Percentiles rank a stretch among this genome's conserved stretches.
phyloP scores from a whole-genome alignment of 1,284 basidiomycete genomes.

The Meira miltonrushii region DNA sequence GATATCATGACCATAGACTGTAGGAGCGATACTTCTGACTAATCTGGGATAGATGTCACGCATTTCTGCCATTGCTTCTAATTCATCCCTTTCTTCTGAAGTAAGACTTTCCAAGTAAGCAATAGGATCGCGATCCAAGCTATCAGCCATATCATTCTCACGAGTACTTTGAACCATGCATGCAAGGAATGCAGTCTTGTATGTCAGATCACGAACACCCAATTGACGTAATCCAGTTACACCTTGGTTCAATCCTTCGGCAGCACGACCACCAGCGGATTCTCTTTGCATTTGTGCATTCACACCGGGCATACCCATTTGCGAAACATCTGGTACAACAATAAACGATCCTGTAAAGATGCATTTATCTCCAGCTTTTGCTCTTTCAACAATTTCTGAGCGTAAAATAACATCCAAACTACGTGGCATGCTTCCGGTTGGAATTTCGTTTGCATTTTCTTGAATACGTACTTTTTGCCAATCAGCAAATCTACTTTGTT shows the following conservation, averaged over 20 bases:
- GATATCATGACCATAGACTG: conserved; percentile 93
- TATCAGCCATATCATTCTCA: conserved; percentile 72
- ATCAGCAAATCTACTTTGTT: conserved; percentile 93
- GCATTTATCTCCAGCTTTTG: conserved; percentile 98
- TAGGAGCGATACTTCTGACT: conserved; percentile 92
- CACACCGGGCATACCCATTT: conserved; percentile 89
- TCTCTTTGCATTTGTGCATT: conserved; percentile 89
- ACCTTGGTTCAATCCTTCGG: conserved; percentile 67
- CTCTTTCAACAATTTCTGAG: conserved; percentile 89
- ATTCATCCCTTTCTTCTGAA: conserved; percentile 87
- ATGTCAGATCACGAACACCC: conserved; percentile 90
- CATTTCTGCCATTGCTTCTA: conserved; percentile 84
- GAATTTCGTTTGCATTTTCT: conserved; percentile 97
- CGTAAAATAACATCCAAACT: conserved; percentile 88
- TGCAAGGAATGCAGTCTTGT: conserved; percentile 96
- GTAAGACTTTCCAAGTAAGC: conserved; percentile 72
- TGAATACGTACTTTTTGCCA: conserved; percentile 99
- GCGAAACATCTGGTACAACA: conserved; percentile 95
- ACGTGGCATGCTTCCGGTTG: conserved; percentile 98
- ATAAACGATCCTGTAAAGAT: conserved; percentile 97
- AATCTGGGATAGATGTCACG: conserved; percentile 91
- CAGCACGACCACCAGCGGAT: conserved; percentile 61
- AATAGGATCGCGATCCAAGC: conserved; percentile 64
- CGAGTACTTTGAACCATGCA: conserved; percentile 94
- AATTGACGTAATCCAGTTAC: conserved; percentile 90